Evolutionary conservation across 2,329 filamentous ascomycete species (phyloP).

Genomic region (Albophoma yamanashiensis): DNA sequence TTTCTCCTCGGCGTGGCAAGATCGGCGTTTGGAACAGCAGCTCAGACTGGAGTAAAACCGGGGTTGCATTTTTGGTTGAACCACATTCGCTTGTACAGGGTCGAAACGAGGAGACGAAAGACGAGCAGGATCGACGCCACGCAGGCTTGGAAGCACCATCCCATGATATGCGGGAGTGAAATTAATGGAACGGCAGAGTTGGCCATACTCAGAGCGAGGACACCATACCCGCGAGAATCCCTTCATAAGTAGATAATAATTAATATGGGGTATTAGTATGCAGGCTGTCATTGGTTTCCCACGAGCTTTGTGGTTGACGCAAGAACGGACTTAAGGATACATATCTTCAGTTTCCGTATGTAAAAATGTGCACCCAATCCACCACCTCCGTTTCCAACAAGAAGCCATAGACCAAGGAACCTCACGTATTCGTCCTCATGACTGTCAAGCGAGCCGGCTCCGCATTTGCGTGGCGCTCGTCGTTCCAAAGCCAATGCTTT

Average conservation of each 20-base stretch:
- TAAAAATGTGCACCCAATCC: not conserved
- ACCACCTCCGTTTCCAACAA: too few relatives aligned
- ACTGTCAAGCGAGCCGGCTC: not conserved
- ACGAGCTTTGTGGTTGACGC: not conserved
- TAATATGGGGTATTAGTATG: slow-evolving; percentile 7
- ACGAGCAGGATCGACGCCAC: not conserved
- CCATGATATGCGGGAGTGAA: not conserved
- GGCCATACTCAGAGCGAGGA: not conserved
- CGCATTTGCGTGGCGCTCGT: not conserved
- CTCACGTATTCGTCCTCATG: not conserved
- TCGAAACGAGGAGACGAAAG: slow-evolving; percentile 2
- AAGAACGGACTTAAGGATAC: not conserved
- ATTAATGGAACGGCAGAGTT: not conserved
- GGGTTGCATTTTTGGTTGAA: slow-evolving; percentile 8
- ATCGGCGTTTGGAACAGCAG: slow-evolving; percentile 30
- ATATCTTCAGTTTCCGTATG: not conserved
- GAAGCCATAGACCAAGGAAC: too few relatives aligned
- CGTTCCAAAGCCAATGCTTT: not conserved
- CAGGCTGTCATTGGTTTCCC: not conserved
- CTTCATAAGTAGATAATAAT: slow-evolving; percentile 10
- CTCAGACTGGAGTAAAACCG: not conserved
- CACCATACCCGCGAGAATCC: slow-evolving; percentile 3
- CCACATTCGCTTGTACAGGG: slow-evolving; percentile 30
- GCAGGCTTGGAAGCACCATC: not conserved
- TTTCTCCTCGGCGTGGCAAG: slow-evolving; percentile 20